Evolutionary conservation across 2,329 filamentous ascomycete genomes (phyloP), one percentile per base, ranked within the genome.

Genomic region (Peltaster fructicola): DNA sequence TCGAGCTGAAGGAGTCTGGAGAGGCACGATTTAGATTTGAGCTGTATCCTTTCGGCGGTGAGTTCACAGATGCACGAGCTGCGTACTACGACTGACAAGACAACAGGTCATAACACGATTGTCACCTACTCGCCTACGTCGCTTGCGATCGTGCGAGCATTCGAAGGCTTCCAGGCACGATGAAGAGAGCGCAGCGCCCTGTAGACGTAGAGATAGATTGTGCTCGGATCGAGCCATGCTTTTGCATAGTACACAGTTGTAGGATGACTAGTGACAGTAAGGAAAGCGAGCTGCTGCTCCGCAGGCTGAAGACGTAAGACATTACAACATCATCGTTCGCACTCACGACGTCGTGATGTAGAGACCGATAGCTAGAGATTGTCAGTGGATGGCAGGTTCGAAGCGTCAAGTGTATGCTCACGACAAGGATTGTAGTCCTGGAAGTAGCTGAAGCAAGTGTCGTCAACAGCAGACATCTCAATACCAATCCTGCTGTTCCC

Each of bases 41-140:
- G 42, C 36, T 57, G 33, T 41, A 58, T 30, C 41, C 51, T 34
- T 51, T 45, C 35, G 57, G 57, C 8, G 56, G 56, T 50, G 26
- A 39, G 39, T 37, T 13, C n/a, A n/a, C n/a, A n/a, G 11, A 14
- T 10, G 14, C 8, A 25, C 14, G 21, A 12, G 7, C 15, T 22
- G n/a, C 14, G n/a, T n/a, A n/a, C n/a, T n/a, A n/a, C n/a, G n/a
- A n/a, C n/a, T n/a, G n/a, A n/a, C n/a, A n/a, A n/a, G n/a, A n/a
- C n/a, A n/a, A n/a, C 27, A 77, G 73, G 69, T 5, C 77, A 84
- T 44, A 81, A 80, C 42, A 56, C 65, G 24, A 60, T 82, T 18
- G 63, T 78, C 45, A 65, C 65, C 5, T 75, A 67, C 41, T 61
- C 70, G 1, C 62, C 70, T 4, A 65, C 80, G 9, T 48, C 63